Percentiles rank a stretch among this genome's conserved stretches.
Conservation (phyloP, 2,329 filamentous ascomycete species). For the Diaporthe australafricana region DNA sequence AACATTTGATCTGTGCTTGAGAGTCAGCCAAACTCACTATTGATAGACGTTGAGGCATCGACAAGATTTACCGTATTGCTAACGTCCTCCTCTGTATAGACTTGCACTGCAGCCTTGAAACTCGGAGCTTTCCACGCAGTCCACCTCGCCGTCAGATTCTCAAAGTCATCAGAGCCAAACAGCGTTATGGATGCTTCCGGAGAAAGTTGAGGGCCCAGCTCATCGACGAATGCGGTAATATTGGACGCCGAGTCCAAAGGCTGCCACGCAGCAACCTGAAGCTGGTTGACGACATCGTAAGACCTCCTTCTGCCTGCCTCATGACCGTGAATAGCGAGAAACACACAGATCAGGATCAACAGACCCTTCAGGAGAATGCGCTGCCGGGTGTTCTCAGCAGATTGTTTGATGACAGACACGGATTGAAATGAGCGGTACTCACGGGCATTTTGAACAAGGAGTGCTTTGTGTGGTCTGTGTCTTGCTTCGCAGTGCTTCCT, state of each 20-base stretch:
- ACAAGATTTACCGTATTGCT: not conserved
- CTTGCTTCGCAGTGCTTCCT: not conserved
- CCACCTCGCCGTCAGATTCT: conserved; percentile 1
- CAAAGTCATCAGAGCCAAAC: not conserved
- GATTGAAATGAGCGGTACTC: not conserved
- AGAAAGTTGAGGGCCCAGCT: conserved; percentile 5
- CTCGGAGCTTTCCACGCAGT: conserved; percentile 3
- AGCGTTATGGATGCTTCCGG: not conserved
- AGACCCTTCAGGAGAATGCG: not conserved
- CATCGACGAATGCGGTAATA: not conserved
- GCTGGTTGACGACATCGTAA: not conserved
- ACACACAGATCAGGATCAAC: not conserved
- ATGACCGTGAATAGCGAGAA: not conserved
- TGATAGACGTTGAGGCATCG: no score
- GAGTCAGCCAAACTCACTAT: not conserved
- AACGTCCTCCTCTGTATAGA: conserved; percentile 6
- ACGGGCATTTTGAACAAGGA: not conserved
- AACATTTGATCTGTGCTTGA: conserved; percentile 55
- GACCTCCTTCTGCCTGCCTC: not conserved
- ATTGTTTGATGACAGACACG: rapidly evolving
- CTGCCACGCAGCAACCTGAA: not conserved
- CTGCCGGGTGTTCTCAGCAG: not conserved
- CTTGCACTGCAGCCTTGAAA: not conserved
- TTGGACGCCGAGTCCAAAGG: not conserved
- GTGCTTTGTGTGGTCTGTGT: not conserved